These are phyloP conservation scores for Nemophila menziesii DNA, from an alignment of 257 asterid species.

Conservation along the genomic window DNA sequence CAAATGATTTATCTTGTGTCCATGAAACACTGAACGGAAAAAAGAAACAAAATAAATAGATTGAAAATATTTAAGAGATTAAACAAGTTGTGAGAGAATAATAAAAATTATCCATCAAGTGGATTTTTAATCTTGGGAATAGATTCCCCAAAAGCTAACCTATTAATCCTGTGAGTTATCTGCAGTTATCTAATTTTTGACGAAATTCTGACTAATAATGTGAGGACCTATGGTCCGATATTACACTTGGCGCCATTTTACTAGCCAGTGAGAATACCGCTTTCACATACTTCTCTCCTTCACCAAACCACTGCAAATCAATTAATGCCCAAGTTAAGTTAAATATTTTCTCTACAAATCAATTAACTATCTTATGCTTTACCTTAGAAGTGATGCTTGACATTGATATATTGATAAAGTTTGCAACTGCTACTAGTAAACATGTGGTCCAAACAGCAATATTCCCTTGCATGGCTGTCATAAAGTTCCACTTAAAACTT, in stretches of 20 bases:
- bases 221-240: too few relatives aligned
- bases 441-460: slow-evolving; percentile 92
- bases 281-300: slow-evolving; percentile 82
- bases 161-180: too few relatives aligned
- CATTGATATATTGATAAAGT: slow-evolving; percentile 85
- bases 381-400: slow-evolving; percentile 86
- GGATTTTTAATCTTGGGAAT: too few relatives aligned
- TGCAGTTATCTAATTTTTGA: too few relatives aligned
- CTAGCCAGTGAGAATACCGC: slow-evolving; percentile 84
- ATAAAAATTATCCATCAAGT: too few relatives aligned
- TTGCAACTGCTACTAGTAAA: slow-evolving; percentile 89
- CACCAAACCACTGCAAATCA: slow-evolving; percentile 76
- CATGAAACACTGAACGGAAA: too few relatives aligned
- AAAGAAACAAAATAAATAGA: too few relatives aligned
- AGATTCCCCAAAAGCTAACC: too few relatives aligned
- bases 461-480: slow-evolving; percentile 90
- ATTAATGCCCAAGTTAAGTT: slow-evolving; percentile 7
- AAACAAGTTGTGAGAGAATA: too few relatives aligned
- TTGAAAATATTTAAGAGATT: too few relatives aligned
- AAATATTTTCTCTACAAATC: background rate
- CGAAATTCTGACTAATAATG: too few relatives aligned
- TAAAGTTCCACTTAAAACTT: background rate
- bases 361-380: slow-evolving; percentile 4
- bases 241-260: slow-evolving; percentile 78
- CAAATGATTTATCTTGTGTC: too few relatives aligned